phyloP scores from a whole-genome alignment of 2,329 filamentous ascomycete genomes.

The Sclerotinia borealis region DNA sequence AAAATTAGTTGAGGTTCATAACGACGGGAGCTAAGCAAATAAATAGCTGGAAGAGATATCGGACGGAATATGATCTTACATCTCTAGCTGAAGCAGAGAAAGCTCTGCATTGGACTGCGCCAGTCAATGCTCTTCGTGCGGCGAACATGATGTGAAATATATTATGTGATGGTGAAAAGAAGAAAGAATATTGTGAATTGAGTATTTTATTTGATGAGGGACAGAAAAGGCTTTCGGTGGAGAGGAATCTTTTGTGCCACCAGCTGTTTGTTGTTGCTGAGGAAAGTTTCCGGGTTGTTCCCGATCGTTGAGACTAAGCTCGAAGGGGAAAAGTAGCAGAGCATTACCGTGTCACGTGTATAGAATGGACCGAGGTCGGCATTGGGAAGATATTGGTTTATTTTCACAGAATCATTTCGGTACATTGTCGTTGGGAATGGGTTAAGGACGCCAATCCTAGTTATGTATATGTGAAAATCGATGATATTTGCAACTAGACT shows the following conservation, averaged over 20 bases:
- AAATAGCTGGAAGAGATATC: conserved; percentile 10
- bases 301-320: neutral
- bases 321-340: neutral
- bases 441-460: neutral
- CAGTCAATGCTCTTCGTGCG: conserved; percentile 51
- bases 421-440: neutral
- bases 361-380: neutral
- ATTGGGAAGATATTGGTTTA: neutral
- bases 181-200: conserved; percentile 14
- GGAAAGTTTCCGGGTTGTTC: neutral
- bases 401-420: neutral
- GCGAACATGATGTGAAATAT: conserved; percentile 58
- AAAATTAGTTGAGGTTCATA: conserved; percentile 19
- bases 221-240: conserved; percentile 3
- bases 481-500: too few relatives aligned
- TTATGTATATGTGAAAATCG: too few relatives aligned
- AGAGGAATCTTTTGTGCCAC: conserved; percentile 6
- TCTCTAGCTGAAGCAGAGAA: conserved; percentile 75
- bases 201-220: conserved; percentile 11
- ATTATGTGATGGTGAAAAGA: conserved; percentile 11
- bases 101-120: conserved; percentile 64
- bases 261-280: conserved; percentile 3
- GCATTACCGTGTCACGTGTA: neutral
- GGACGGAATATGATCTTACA: conserved; percentile 43
- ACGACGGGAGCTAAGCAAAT: conserved; percentile 12